Conservation (phyloP, 148 eudicot genomes). For the Persicaria tinctoria region DNA sequence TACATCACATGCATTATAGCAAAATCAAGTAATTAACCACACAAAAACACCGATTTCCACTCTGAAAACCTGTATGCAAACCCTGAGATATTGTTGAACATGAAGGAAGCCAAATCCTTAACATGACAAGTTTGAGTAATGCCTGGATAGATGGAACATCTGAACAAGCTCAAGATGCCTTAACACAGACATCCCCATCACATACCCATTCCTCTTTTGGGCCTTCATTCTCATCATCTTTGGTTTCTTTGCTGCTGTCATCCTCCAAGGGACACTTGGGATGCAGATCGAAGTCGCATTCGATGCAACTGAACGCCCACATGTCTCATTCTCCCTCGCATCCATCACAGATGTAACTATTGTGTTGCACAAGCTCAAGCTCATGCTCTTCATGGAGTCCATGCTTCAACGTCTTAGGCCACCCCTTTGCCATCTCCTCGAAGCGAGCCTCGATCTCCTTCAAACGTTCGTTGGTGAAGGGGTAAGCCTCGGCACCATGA, state of each 20-base stretch:
- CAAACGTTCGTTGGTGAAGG: slow-evolving; percentile 48
- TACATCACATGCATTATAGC: too few relatives aligned
- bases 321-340: slow-evolving; percentile 44
- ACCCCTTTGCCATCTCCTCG: slow-evolving; percentile 45
- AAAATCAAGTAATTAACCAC: background rate
- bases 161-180: background rate
- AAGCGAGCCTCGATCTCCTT: slow-evolving; percentile 41
- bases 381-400: slow-evolving; percentile 45
- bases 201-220: slow-evolving; percentile 44
- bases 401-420: slow-evolving; percentile 49
- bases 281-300: slow-evolving; percentile 58
- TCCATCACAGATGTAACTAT: slow-evolving; percentile 35
- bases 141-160: background rate
- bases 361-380: slow-evolving; percentile 36
- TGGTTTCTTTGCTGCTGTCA: slow-evolving; percentile 15
- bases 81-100: background rate
- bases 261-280: slow-evolving; percentile 55
- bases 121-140: background rate
- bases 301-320: slow-evolving; percentile 54
- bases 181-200: slow-evolving; percentile 46
- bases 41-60: background rate
- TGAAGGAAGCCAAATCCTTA: background rate
- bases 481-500: slow-evolving; percentile 59
- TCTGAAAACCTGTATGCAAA: background rate
- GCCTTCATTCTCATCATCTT: slow-evolving; percentile 15